phyloP scores from a whole-genome alignment of 1,284 basidiomycete genomes.

The Tilletia caries region DNA sequence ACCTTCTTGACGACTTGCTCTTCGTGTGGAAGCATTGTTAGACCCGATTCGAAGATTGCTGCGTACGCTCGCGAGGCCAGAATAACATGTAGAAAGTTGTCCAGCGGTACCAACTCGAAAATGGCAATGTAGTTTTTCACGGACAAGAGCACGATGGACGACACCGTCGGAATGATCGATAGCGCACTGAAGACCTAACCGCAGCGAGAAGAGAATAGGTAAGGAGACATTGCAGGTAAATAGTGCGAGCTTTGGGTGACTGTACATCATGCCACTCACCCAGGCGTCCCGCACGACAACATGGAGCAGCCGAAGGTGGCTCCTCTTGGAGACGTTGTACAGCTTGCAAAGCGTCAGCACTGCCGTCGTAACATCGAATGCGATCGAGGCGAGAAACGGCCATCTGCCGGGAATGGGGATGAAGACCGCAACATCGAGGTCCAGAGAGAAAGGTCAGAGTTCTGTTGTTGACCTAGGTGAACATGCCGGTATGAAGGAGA shows the following conservation, averaged over 20 bases:
- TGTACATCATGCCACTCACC: not conserved
- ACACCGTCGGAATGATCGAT: not conserved
- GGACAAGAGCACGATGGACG: not conserved
- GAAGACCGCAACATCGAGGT: not conserved
- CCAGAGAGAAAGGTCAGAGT: not conserved
- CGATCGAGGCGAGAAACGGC: not conserved
- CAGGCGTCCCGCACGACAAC: not conserved
- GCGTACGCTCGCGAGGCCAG: not conserved
- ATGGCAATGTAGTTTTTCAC: not conserved
- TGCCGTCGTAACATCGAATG: not conserved
- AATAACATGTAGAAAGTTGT: not conserved
- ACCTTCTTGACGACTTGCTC: not conserved
- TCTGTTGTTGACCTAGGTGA: too few relatives aligned
- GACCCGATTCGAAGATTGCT: not conserved
- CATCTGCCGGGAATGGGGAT: not conserved
- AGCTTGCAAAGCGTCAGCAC: not conserved
- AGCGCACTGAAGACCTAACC: not conserved
- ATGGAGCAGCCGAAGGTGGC: not conserved
- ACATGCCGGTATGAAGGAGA: not conserved
- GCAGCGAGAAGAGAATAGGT: not conserved
- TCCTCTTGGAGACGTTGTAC: not conserved
- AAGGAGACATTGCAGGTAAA: not conserved
- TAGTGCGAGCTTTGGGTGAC: too few relatives aligned
- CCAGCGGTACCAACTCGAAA: not conserved
- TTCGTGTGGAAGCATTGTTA: not conserved